These are phyloP conservation scores for Salmacisia buchloeana DNA, from an alignment of 1,284 basidiomycete genomes.

Conservation along the genomic window DNA sequence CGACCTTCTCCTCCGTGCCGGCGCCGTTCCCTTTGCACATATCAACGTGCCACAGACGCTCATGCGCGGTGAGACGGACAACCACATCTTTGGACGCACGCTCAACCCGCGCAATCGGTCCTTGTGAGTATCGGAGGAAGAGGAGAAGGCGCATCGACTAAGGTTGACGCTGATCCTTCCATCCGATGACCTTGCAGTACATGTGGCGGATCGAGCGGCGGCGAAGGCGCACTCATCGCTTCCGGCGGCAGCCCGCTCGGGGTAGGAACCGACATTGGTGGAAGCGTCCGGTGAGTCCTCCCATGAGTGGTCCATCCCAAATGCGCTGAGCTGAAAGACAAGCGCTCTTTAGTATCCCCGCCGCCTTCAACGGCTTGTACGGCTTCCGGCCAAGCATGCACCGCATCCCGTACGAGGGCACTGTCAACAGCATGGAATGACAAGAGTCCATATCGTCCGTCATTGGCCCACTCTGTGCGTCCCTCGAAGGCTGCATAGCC, in stretches of 20 bases:
- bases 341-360: too few species aligned
- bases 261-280: slow-evolving; percentile 68
- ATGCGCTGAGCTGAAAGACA: slow-evolving; percentile 53
- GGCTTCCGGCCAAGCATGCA: slow-evolving; percentile 66
- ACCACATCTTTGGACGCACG: slow-evolving; percentile 64
- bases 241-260: slow-evolving; percentile 59
- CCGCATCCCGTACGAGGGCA: slow-evolving; percentile 65
- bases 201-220: slow-evolving; percentile 62
- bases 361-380: slow-evolving; percentile 64
- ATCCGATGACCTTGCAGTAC: slow-evolving; percentile 23
- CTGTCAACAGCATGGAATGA: slow-evolving; percentile 52
- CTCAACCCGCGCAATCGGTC: slow-evolving; percentile 60
- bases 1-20: slow-evolving; percentile 56
- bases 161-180: neutral
- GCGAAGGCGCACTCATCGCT: slow-evolving; percentile 62
- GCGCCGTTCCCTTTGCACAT: slow-evolving; percentile 65
- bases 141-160: neutral
- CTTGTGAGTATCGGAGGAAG: slow-evolving; percentile 44
- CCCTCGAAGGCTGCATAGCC: neutral
- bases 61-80: slow-evolving; percentile 50
- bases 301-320: slow-evolving; percentile 15
- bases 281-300: slow-evolving; percentile 58
- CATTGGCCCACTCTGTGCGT: neutral
- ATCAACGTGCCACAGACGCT: slow-evolving; percentile 68
- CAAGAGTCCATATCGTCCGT: slow-evolving; percentile 3